Conservation (phyloP, 805 yeast genomes). For the Brettanomyces anomalus region DNA sequence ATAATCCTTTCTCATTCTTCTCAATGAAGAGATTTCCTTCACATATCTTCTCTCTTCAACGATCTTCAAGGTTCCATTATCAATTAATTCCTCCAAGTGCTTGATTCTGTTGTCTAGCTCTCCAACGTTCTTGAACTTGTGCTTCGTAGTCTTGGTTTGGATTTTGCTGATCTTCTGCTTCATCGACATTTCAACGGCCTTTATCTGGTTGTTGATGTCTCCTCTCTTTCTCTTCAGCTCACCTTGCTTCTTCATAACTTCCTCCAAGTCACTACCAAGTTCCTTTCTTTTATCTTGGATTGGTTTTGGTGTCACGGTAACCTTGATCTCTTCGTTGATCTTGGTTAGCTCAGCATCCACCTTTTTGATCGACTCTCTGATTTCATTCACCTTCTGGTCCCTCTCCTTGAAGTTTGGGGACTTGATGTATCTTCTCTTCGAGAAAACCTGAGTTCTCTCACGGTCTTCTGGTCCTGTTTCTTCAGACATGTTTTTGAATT, state of each 20-base stretch:
- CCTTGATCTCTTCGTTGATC: constrained; percentile 46
- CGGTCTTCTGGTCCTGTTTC: no score
- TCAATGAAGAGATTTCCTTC: constrained; percentile 76
- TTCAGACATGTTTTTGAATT: no score
- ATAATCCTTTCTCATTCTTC: constrained; percentile 75
- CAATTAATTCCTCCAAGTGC: constrained; percentile 64
- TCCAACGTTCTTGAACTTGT: constrained; percentile 53
- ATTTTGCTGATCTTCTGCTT: constrained; percentile 73
- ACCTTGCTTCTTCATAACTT: constrained; percentile 31
- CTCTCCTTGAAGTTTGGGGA: constrained; percentile 64
- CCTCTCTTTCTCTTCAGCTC: constrained; percentile 26
- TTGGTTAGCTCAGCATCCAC: constrained; percentile 46
- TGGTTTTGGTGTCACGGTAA: constrained; percentile 41
- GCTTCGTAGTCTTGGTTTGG: constrained; percentile 60
- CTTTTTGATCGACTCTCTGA: constrained; percentile 54
- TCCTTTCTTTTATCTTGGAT: constrained; percentile 43
- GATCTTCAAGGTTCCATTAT: constrained; percentile 70
- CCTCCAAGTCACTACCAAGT: constrained; percentile 36
- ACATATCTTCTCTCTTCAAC: constrained; percentile 85
- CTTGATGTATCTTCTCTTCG: constrained; percentile 41
- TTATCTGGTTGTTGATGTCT: constrained; percentile 51
- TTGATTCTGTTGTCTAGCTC: constrained; percentile 63
- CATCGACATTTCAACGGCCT: constrained; percentile 55
- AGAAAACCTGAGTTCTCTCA: no score
- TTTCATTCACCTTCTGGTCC: constrained; percentile 46